Conservation (phyloP, 805 yeast species). For the Spathaspora girioi region DNA sequence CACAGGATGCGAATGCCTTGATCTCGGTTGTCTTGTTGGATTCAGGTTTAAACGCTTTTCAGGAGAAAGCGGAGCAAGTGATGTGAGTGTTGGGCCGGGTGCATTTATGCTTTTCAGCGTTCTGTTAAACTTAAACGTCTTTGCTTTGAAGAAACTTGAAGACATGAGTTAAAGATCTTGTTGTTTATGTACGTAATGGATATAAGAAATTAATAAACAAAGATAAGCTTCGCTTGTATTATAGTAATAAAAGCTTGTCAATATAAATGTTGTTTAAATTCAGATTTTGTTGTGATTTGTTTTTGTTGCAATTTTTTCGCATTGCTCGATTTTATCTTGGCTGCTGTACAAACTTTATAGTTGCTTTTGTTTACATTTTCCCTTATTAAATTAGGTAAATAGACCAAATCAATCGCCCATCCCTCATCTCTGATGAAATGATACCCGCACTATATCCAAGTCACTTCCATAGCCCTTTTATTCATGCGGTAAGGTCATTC, state of each 20-base stretch:
- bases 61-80: not conserved
- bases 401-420: no score
- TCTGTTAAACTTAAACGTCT: constrained; percentile 19
- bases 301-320: not conserved
- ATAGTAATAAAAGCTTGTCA: no score
- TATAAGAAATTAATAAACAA: no score
- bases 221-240: not conserved
- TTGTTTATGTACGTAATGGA: not conserved
- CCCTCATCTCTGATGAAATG: no score
- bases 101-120: constrained; percentile 23
- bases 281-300: not conserved
- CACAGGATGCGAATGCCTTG: constrained; percentile 16
- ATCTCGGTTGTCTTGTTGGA: constrained; percentile 2
- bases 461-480: no score
- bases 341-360: no score
- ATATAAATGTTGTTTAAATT: no score
- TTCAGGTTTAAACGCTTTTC: not conserved
- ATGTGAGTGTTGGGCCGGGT: constrained; percentile 10
- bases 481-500: no score
- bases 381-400: no score
- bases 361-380: no score
- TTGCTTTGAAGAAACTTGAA: constrained; percentile 20
- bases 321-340: no score
- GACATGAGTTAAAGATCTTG: constrained; percentile 11
- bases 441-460: no score